Base-by-base conservation (phyloP, 192 early-diverging fungal genomes). In the Gryganskiella cystojenkinii region DNA sequence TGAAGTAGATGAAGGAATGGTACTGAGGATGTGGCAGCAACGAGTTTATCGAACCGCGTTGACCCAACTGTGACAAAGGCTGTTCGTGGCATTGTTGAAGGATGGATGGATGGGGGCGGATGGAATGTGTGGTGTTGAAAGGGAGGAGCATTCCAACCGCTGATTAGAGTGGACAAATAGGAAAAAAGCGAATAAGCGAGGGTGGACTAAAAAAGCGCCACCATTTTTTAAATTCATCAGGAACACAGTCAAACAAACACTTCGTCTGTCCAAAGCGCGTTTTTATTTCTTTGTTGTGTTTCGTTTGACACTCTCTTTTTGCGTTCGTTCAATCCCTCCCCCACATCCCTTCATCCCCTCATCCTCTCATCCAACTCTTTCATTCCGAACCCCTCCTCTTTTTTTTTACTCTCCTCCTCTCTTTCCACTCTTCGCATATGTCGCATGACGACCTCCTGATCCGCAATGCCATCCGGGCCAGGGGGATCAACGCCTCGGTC, bases 21-120 rank as follows among this genome's bases (percentile, higher is more conserved):
- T 5, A 46, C 28, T 20, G 83, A 81, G 27, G 82, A 71, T 3
- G 87, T 80, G 2, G 79, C 71, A 11, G 64, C 35, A 42, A 97
- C 71, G 10, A 98, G 86, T 10, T 84, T 82, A 64, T 95, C 93
- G 65, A 98, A 98, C 0, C 90, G 90, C 2, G 95, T 97, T 19
- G 95, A 93, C n/a, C 96, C 96, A 14, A 98, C 95, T 0, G 95
- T 97, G 28, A 95, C 90, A 67, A 95, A 95, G 4, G 91, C 84
- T 9, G 37, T 37, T 35, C 40, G 28, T 3, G 52, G 20, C 49
- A 56, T 75, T n/a, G n/a, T n/a, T n/a, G n/a, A n/a, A n/a, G n/a
- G n/a, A n/a, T n/a, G n/a, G 57, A 24, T 22, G 56, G 19, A 31
- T 8, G 14, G 59, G 37, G 30, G 22, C 10, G 31, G 13, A 11